phyloP scores from a whole-genome alignment of 257 asterid genomes.

The Solanum arcanum region DNA sequence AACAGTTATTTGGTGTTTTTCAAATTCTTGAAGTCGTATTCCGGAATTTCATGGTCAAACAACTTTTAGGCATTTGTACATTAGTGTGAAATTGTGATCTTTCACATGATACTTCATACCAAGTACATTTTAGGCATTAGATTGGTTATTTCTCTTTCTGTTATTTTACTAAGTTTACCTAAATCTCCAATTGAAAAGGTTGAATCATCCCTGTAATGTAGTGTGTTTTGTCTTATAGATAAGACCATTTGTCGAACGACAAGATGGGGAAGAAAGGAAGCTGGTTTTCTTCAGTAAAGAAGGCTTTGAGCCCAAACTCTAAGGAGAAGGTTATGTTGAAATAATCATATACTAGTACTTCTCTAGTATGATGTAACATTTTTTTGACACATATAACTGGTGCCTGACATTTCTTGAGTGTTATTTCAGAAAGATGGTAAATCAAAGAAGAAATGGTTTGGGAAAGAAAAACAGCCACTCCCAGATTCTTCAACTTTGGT shows the following conservation, averaged over 20 bases:
- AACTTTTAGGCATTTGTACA: too few relatives aligned
- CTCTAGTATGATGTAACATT: neutral
- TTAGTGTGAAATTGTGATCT: neutral
- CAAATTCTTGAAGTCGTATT: neutral
- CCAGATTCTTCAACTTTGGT: slow-evolving; percentile 26
- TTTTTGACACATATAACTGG: neutral
- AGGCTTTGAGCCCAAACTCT: slow-evolving; percentile 65
- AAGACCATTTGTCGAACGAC: slow-evolving; percentile 26
- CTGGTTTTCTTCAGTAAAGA: slow-evolving; percentile 86
- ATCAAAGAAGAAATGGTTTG: slow-evolving; percentile 32
- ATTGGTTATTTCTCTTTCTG: neutral
- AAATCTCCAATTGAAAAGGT: neutral
- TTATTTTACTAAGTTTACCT: neutral
- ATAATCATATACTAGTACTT: neutral
- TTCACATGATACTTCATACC: neutral
- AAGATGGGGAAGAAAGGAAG: slow-evolving; percentile 76
- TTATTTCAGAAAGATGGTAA: slow-evolving; percentile 40
- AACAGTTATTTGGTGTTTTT: neutral
- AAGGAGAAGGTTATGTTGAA: slow-evolving; percentile 36
- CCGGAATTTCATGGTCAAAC: neutral
- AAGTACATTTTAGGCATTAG: neutral
- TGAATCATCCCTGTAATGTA: neutral
- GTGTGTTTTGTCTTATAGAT: slow-evolving; percentile 3
- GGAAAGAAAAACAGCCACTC: slow-evolving; percentile 35
- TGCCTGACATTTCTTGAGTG: neutral